These are phyloP conservation scores for Malus hybrid DNA, from an alignment of 331 rosid species.

Conservation along the genomic window DNA sequence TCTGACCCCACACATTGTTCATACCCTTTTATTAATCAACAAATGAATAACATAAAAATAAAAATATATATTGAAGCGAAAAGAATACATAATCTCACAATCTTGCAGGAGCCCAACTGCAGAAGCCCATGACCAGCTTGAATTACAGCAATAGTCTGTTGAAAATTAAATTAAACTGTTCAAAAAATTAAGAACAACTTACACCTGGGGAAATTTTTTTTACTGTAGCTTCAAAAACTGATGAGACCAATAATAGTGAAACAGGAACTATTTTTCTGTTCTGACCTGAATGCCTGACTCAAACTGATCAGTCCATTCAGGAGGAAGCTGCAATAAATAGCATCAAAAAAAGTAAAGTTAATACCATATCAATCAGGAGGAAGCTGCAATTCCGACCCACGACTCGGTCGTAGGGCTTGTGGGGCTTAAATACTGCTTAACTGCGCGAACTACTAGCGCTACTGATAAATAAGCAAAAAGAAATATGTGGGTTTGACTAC, in stretches of 20 bases:
- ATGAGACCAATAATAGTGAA: background rate
- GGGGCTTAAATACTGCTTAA: background rate
- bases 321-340: slow-evolving; percentile 86
- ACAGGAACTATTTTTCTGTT: slow-evolving; percentile 17
- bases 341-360: slow-evolving; percentile 21
- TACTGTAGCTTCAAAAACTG: background rate
- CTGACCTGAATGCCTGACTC: slow-evolving; percentile 98
- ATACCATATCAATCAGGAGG: no score
- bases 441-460: background rate
- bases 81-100: slow-evolving; percentile 42
- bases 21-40: background rate
- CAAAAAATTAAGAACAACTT: background rate
- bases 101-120: slow-evolving; percentile 97
- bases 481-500: slow-evolving; percentile 9
- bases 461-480: background rate
- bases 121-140: slow-evolving; percentile 99
- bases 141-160: slow-evolving; percentile 94
- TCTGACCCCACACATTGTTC: slow-evolving; percentile 30
- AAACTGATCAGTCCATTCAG: slow-evolving; percentile 98
- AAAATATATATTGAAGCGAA: background rate
- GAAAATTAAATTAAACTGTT: background rate
- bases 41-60: background rate
- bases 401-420: no score
- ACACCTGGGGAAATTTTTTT: background rate
- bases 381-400: no score